Percentiles rank a stretch among this genome's conserved stretches.
These are phyloP conservation scores for Polyporus arcularius DNA, from an alignment of 768 basidiomycete species.

Conservation along the genomic window DNA sequence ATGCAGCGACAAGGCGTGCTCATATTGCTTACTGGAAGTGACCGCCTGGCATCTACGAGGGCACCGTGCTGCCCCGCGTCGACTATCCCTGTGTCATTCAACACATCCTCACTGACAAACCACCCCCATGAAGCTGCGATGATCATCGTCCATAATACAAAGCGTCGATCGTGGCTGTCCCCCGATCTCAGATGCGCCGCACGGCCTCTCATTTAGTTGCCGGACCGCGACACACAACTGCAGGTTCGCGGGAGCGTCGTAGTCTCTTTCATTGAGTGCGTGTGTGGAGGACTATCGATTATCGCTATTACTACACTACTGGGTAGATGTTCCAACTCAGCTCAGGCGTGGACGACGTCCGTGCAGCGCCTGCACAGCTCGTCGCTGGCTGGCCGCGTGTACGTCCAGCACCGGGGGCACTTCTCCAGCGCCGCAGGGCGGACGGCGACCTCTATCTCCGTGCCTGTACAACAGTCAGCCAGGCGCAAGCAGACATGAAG, in stretches of 20 bases:
- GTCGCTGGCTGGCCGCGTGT: conserved; percentile 51
- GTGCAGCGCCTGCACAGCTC: conserved; percentile 69
- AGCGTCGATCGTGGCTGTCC: not conserved
- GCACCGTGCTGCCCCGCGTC: not conserved
- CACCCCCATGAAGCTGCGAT: not conserved
- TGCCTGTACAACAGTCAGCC: conserved; percentile 28
- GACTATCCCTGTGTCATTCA: not conserved
- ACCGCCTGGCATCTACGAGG: not conserved
- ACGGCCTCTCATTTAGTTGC: not conserved
- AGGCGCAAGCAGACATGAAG: not conserved
- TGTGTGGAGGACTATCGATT: not conserved
- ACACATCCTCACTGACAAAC: not conserved
- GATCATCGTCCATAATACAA: too few relatives aligned
- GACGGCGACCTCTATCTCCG: conserved; percentile 50
- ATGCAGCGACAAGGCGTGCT: too few relatives aligned
- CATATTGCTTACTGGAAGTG: too few relatives aligned
- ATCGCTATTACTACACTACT: conserved; percentile 4
- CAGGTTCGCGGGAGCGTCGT: too few relatives aligned
- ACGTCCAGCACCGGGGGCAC: conserved; percentile 93
- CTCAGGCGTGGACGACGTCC: conserved; percentile 22
- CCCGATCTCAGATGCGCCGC: not conserved
- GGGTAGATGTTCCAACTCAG: not conserved
- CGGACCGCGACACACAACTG: not conserved
- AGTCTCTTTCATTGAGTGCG: too few relatives aligned
- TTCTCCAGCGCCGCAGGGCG: conserved; percentile 63